These are phyloP conservation scores for Phytophthora pluvialis DNA, from an alignment of 352 stramenopile species.

Conservation along the genomic window DNA sequence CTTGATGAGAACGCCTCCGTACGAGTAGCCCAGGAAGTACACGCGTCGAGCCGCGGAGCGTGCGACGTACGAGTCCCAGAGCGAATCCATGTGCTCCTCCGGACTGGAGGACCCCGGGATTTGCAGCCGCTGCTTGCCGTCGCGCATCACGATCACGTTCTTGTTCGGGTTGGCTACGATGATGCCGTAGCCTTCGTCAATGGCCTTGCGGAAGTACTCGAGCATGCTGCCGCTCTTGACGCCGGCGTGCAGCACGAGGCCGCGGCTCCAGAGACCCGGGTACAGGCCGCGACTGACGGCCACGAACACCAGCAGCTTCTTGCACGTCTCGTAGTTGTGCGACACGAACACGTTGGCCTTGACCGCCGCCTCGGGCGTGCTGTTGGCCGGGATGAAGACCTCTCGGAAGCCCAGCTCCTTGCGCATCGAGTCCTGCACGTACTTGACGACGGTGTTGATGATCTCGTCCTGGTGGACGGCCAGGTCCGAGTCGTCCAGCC, in stretches of 20 bases:
- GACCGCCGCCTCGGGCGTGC: slow-evolving; percentile 55
- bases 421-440: slow-evolving; percentile 88
- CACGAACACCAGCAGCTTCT: slow-evolving; percentile 88
- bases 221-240: slow-evolving; percentile 90
- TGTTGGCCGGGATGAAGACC: slow-evolving; percentile 71
- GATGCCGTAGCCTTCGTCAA: slow-evolving; percentile 87
- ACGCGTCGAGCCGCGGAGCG: slow-evolving; percentile 64
- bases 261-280: slow-evolving; percentile 86
- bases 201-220: slow-evolving; percentile 88
- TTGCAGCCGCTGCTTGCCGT: slow-evolving; percentile 81
- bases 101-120: slow-evolving; percentile 86
- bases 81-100: slow-evolving; percentile 89
- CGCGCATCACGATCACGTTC: slow-evolving; percentile 85
- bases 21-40: slow-evolving; percentile 90
- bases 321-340: slow-evolving; percentile 78
- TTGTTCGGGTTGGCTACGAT: slow-evolving; percentile 92
- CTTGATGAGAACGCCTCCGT: slow-evolving; percentile 90
- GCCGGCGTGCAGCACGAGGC: slow-evolving; percentile 84
- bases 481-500: slow-evolving; percentile 82
- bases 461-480: slow-evolving; percentile 90
- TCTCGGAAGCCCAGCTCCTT: slow-evolving; percentile 81
- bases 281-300: slow-evolving; percentile 82
- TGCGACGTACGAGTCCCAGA: slow-evolving; percentile 87
- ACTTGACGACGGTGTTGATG: slow-evolving; percentile 86
- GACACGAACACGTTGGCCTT: slow-evolving; percentile 90